Percentiles rank a stretch among this genome's conserved stretches.
phyloP scores from a whole-genome alignment of 805 yeast species.

The Kockiozyma suomiensis region DNA sequence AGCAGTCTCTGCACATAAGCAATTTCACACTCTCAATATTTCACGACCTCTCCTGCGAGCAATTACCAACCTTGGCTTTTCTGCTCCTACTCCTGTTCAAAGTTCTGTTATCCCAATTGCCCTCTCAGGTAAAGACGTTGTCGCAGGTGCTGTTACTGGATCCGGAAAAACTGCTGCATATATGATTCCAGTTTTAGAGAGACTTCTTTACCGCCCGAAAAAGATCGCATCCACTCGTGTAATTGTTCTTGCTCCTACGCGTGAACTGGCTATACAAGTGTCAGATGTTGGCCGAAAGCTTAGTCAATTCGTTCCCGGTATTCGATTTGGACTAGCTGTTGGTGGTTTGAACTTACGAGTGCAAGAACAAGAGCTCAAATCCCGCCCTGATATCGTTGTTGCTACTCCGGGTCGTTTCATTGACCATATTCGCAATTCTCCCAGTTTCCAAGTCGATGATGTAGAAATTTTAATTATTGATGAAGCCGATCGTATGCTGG shows the following conservation, averaged over 20 bases:
- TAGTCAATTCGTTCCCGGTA: constrained; percentile 70
- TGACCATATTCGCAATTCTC: constrained; percentile 94
- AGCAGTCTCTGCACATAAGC: constrained; percentile 55
- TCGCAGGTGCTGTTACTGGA: constrained; percentile 99
- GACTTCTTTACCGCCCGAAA: constrained; percentile 85
- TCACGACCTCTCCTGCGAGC: constrained; percentile 92
- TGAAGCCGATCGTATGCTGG: constrained; percentile 99
- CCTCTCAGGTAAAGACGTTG: constrained; percentile 89
- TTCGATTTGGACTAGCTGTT: constrained; percentile 92
- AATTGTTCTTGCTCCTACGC: constrained; percentile 88
- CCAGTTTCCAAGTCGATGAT: constrained; percentile 84
- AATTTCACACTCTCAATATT: constrained; percentile 75
- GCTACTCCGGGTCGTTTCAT: constrained; percentile 99
- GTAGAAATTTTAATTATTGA: constrained; percentile 93
- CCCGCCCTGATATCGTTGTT: constrained; percentile 92
- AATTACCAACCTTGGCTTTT: constrained; percentile 74
- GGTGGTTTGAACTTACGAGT: constrained; percentile 96
- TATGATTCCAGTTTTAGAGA: constrained; percentile 92
- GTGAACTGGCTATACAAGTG: constrained; percentile 97
- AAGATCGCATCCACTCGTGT: constrained; percentile 88
- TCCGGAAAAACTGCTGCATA: constrained; percentile 99
- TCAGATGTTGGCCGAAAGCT: constrained; percentile 88
- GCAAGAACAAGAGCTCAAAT: constrained; percentile 90
- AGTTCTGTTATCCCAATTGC: constrained; percentile 92
- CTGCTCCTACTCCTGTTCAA: constrained; percentile 93